Conservation (phyloP, 2,329 filamentous ascomycete genomes). For the Colletotrichum incanum region DNA sequence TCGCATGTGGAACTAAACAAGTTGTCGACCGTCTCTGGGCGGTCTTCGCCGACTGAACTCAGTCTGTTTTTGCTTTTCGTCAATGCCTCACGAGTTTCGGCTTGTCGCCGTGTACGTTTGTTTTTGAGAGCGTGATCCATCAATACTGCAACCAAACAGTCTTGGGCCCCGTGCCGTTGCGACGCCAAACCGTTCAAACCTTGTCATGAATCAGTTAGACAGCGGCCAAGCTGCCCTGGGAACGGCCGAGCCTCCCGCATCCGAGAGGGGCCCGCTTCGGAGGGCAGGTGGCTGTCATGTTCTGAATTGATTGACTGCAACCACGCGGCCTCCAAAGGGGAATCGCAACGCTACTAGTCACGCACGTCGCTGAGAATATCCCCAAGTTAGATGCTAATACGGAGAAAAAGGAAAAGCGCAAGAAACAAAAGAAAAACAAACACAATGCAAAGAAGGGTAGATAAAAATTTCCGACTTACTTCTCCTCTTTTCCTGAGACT, state of each 20-base stretch:
- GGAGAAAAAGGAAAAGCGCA: conserved; percentile 6
- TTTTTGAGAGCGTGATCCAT: conserved; percentile 4
- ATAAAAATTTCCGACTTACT: not conserved
- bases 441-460: not conserved
- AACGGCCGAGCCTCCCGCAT: conserved; percentile 22
- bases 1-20: conserved; percentile 1
- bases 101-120: not conserved
- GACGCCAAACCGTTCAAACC: conserved; percentile 1
- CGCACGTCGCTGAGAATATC: not conserved
- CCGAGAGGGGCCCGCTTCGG: conserved; percentile 26
- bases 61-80: not conserved
- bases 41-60: not conserved
- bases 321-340: conserved; percentile 14
- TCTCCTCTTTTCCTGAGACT: conserved; percentile 24
- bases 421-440: not conserved
- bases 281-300: conserved; percentile 10
- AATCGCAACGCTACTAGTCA: not conserved
- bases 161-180: conserved; percentile 1
- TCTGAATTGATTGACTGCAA: conserved; percentile 11
- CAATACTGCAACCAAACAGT: conserved; percentile 2
- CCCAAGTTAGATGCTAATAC: not conserved
- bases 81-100: not conserved
- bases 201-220: conserved; percentile 18
- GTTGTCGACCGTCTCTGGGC: not conserved
- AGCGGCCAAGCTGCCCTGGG: conserved; percentile 19